Percentiles rank a stretch among this genome's conserved stretches.
Evolutionary conservation across 768 basidiomycete genomes (phyloP).

Genomic region (Astraeus odoratus): DNA sequence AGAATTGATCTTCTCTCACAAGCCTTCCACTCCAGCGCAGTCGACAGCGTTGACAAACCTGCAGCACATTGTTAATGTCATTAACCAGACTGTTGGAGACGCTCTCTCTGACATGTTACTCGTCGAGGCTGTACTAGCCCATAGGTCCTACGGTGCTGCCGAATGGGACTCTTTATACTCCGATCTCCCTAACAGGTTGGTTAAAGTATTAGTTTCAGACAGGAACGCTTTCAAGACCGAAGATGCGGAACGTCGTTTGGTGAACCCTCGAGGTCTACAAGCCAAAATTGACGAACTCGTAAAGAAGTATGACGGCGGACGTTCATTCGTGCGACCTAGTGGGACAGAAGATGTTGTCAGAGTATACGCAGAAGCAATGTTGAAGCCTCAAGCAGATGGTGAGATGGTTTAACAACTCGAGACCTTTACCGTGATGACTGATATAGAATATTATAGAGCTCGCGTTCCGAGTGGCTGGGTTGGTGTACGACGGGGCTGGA

Average conservation of each 20-base stretch:
- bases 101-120: constrained; percentile 94
- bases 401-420: constrained; percentile 3
- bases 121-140: constrained; percentile 86
- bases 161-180: constrained; percentile 93
- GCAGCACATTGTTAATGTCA: constrained; percentile 69
- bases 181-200: constrained; percentile 90
- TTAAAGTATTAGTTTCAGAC: constrained; percentile 86
- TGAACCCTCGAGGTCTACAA: constrained; percentile 76
- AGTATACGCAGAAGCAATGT: constrained; percentile 89
- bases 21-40: constrained; percentile 79
- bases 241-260: constrained; percentile 88
- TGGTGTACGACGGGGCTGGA: constrained; percentile 78
- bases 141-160: constrained; percentile 73
- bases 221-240: constrained; percentile 80
- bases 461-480: constrained; percentile 76
- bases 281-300: constrained; percentile 76
- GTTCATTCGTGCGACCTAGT: constrained; percentile 92
- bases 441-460: constrained; percentile 47
- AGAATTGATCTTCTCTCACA: constrained; percentile 48
- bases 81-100: constrained; percentile 98
- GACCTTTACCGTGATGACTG: background rate
- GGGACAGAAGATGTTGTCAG: constrained; percentile 98
- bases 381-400: constrained; percentile 79
- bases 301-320: constrained; percentile 70
- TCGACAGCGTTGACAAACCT: constrained; percentile 74